Evolutionary conservation across 2,329 filamentous ascomycete species (phyloP), one percentile per base, ranked within the genome.

Genomic region (Sarocladiaceae sp.): DNA sequence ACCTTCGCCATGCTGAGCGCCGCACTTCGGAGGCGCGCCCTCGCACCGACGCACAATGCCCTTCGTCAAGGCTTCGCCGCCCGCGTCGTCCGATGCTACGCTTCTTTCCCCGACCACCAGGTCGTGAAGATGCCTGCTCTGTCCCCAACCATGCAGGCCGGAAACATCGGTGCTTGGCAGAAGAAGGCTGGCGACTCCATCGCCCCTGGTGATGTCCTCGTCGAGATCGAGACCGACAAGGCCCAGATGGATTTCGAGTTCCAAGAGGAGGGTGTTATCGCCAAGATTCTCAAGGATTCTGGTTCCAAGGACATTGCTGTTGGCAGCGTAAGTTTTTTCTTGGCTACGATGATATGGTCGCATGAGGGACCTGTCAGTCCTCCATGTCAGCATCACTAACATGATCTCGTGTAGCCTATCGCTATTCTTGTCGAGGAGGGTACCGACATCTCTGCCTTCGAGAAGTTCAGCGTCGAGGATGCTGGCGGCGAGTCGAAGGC

Each of bases 211-310:
- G 94, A 99, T 70, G 94, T 99, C 44, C 77, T 99, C 62, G 92
- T 96, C 61, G 92, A 96, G 80, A 96, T 97, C 65, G 94, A 99
- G 82, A 99, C 94, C 64, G 94, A 99, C 76, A 99, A 99, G 82
- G 94, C 94, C 59, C 94, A 97, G 78, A 99, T 99, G 94, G 94
- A 99, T 78, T 97, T 99, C 71, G 94, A 99, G 75, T 97, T 96
- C 75, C 94, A 99, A 75, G 94, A 99, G 66, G 94, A 97, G 70
- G 94, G 93, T 78, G 82, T 96, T 55, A 80, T 99, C 61, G 93
- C 94, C 65, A 96, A 96, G 82, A 82, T 97, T 58, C 78, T 99
- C 66, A 94, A 91, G 77, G 88, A 96, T 42, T 86, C 87, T 55
- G 95, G 95, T 59, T 87, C 87, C 72, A 99, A 97, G 80, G 94